Evolutionary conservation across 371 early-diverging fungal species (phyloP).

Genomic region (Entomophthora muscae): DNA sequence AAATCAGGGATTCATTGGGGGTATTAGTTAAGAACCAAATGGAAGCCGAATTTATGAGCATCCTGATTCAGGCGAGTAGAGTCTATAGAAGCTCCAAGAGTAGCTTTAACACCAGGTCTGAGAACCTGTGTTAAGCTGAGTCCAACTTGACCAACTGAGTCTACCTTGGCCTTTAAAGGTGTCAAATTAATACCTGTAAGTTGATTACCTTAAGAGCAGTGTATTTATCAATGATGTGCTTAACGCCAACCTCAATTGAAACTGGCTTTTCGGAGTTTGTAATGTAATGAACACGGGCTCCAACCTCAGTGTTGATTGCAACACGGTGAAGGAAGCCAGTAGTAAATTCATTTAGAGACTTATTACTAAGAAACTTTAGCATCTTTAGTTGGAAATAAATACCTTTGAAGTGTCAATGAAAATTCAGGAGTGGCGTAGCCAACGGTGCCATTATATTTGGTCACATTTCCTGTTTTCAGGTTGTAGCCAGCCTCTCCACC

Average conservation of each 20-base stretch:
- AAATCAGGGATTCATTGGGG: neutral
- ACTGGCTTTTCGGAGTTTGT: slow-evolving; percentile 43
- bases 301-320: slow-evolving; percentile 75
- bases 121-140: slow-evolving; percentile 84
- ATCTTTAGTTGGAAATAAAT: slow-evolving; percentile 15
- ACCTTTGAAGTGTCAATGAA: slow-evolving; percentile 69
- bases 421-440: slow-evolving; percentile 81
- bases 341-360: slow-evolving; percentile 46
- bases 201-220: slow-evolving; percentile 53
- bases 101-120: slow-evolving; percentile 87
- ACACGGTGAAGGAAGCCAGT: slow-evolving; percentile 94
- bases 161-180: slow-evolving; percentile 58
- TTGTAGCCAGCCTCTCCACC: slow-evolving; percentile 91
- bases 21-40: neutral
- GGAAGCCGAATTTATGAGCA: slow-evolving; percentile 80
- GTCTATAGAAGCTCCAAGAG: slow-evolving; percentile 82
- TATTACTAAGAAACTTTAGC: slow-evolving; percentile 9
- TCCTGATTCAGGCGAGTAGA: slow-evolving; percentile 78
- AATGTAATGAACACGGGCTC: slow-evolving; percentile 85
- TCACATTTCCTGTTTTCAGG: slow-evolving; percentile 62
- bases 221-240: slow-evolving; percentile 71
- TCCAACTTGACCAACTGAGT: slow-evolving; percentile 84
- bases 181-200: neutral
- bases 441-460: slow-evolving; percentile 67
- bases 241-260: slow-evolving; percentile 87